Conservation (phyloP, 148 eudicot genomes). For the Cornus controversa region DNA sequence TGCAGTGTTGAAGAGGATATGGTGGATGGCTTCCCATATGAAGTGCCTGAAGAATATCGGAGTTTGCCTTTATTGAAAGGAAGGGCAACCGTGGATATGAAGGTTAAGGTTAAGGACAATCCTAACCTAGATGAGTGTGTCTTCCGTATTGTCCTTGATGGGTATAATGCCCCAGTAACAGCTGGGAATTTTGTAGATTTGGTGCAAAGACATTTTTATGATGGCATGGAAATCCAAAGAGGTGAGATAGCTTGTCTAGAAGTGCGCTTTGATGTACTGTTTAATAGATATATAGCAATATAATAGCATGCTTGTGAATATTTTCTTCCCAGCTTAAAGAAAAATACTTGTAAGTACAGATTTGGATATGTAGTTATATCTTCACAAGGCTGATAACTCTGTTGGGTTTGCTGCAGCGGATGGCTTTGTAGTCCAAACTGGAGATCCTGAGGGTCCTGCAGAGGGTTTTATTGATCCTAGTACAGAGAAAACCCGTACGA, state of each 20-base stretch:
- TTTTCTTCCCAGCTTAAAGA: no score
- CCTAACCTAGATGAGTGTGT: slow-evolving; percentile 80
- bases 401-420: slow-evolving; percentile 59
- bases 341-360: neutral
- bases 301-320: no score
- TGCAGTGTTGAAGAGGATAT: slow-evolving; percentile 99
- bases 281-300: neutral
- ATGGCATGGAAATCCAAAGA: slow-evolving; percentile 99
- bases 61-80: slow-evolving; percentile 92
- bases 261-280: neutral
- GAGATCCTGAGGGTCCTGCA: slow-evolving; percentile 98
- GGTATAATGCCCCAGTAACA: slow-evolving; percentile 95
- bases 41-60: slow-evolving; percentile 93
- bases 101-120: slow-evolving; percentile 97
- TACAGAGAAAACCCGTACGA: slow-evolving; percentile 89
- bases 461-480: slow-evolving; percentile 98
- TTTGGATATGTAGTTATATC: slow-evolving; percentile 6
- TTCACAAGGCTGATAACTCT: neutral
- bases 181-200: slow-evolving; percentile 95
- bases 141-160: slow-evolving; percentile 90
- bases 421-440: slow-evolving; percentile 99
- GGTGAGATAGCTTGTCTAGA: slow-evolving; percentile 31
- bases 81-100: slow-evolving; percentile 96
- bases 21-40: slow-evolving; percentile 95
- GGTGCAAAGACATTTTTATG: slow-evolving; percentile 91